phyloP scores from a whole-genome alignment of 73 alveolate genomes.

The Tetrahymena thermophila region DNA sequence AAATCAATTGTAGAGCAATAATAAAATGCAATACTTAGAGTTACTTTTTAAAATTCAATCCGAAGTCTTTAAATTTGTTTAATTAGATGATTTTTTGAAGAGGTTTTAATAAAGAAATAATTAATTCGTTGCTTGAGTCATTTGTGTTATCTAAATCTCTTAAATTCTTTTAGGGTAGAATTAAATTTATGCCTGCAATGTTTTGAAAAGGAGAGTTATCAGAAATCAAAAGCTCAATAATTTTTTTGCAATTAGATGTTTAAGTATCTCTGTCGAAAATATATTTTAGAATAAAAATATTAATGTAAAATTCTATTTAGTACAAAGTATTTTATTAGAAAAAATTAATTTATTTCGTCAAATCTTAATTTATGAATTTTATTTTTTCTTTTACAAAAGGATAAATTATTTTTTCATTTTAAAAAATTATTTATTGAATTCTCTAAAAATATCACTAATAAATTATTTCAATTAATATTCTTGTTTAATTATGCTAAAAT shows the following conservation, averaged over 20 bases:
- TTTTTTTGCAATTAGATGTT: neutral
- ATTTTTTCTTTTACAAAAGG: no score
- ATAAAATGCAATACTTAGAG: neutral
- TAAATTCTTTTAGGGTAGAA: neutral
- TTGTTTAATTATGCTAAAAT: no score
- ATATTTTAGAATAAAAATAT: neutral
- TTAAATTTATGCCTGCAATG: neutral
- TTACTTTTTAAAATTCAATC: neutral
- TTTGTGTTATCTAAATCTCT: neutral
- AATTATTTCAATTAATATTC: no score
- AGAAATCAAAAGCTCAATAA: neutral
- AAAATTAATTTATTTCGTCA: no score
- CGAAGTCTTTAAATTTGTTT: neutral
- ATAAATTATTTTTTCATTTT: no score
- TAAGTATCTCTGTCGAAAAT: neutral
- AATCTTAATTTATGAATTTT: no score
- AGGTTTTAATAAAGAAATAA: neutral
- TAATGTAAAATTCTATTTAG: neutral
- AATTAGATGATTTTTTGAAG: neutral
- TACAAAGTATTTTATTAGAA: neutral
- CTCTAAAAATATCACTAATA: neutral
- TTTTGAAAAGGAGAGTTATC: neutral
- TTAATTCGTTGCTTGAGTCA: neutral
- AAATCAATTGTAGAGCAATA: neutral
- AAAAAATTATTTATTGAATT: no score